Evolutionary conservation across 495 filamentous ascomycete species (phyloP), one percentile per base, ranked within the genome.

Genomic region (Xylona heveae): DNA sequence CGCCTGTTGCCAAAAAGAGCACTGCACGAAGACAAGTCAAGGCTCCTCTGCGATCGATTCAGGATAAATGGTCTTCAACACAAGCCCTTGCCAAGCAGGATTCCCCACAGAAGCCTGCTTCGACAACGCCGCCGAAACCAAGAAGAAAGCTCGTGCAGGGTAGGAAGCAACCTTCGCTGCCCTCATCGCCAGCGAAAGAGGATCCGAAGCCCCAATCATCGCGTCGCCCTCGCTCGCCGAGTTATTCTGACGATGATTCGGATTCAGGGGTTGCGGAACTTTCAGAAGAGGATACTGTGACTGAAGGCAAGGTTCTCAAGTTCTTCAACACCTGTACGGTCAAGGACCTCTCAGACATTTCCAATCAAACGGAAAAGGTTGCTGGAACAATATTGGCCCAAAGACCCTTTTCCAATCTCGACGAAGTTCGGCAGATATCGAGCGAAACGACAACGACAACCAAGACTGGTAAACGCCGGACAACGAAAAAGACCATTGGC

Each of bases 321-420:
- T 91, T 80, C 47, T 68, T 97, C 52, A 95, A 97, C 45, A 71
- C 60, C 0, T 88, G 79, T 51, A 61, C 65, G 2, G 52, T 58
- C 10, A 59, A 71, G 17, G 73, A 79, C 28, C 62, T 97, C 12
- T 65, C 71, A 2, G 82, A 90, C 43, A 72, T 91, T 26, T 73
- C 79, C 8, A 64, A 62, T 28, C 66, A 74, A 13, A 71, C 72
- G 2, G 67, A 76, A 35, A 68, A 69, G 8, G 57, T 64, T 32
- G 75, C 79, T 0, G 53, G 68, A 18, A 28, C 64, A 6, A 65
- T 97, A 36, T 48, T 85, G 1, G 55, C 64, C 0, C 53, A 73
- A 24, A 68, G 74, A 22, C 81, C 83, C 0, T 94, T 84, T 38
- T 40, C 36, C 2, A 57, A 50, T 14, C 50, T 91, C 7, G 57